Evolutionary conservation across 2,329 filamentous ascomycete genomes (phyloP).

Genomic region (Phyllosticta citriasiana): DNA sequence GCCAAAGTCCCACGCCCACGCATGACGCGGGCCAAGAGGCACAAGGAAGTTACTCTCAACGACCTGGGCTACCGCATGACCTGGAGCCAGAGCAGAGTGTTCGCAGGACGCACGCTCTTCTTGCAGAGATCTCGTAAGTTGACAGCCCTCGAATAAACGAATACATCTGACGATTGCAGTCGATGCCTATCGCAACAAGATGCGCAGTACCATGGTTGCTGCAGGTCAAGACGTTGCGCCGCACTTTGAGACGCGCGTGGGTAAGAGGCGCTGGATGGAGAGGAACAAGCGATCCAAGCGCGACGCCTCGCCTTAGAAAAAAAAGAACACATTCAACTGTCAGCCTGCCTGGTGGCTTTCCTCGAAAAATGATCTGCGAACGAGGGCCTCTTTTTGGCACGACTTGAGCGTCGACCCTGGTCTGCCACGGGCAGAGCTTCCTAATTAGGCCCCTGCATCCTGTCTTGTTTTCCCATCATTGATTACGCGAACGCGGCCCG

Average conservation of each 20-base stretch:
- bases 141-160: background rate
- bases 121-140: conserved; percentile 85
- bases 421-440: conserved; percentile 1
- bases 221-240: conserved; percentile 71
- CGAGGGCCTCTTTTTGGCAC: conserved; percentile 1
- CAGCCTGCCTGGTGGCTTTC: conserved; percentile 1
- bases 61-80: conserved; percentile 92
- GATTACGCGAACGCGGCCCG: conserved; percentile 8
- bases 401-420: conserved; percentile 3
- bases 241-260: conserved; percentile 80
- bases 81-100: conserved; percentile 89
- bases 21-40: conserved; percentile 58
- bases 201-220: conserved; percentile 68
- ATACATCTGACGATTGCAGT: conserved; percentile 43
- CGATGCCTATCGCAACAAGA: conserved; percentile 90
- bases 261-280: conserved; percentile 57
- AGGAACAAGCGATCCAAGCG: conserved; percentile 35
- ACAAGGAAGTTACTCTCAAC: conserved; percentile 82
- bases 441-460: conserved; percentile 1
- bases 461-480: background rate
- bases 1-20: conserved; percentile 65
- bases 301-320: conserved; percentile 17
- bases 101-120: conserved; percentile 77
- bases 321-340: background rate
- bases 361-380: conserved; percentile 9